These are phyloP conservation scores for Vitis labrusca DNA, from an alignment of 164 flowering plant species.

Conservation along the genomic window DNA sequence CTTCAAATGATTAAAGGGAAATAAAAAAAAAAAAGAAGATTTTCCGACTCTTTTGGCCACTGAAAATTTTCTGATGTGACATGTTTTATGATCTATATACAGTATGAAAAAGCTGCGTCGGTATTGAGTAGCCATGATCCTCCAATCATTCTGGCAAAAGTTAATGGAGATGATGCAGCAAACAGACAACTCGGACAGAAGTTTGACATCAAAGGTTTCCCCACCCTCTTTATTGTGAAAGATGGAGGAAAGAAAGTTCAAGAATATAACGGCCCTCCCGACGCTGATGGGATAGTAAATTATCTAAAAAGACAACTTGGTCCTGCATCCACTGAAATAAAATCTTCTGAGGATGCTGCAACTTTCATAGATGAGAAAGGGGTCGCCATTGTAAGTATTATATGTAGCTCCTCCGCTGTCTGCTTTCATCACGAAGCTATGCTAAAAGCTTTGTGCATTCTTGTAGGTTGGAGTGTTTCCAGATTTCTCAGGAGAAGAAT, in stretches of 20 bases:
- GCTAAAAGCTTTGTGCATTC: background rate
- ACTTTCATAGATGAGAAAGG: constrained; percentile 50
- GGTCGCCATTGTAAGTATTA: constrained; percentile 58
- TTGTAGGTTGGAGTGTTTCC: constrained; percentile 85
- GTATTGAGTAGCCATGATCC: constrained; percentile 63
- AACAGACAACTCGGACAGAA: constrained; percentile 66
- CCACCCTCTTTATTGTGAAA: constrained; percentile 78
- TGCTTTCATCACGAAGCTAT: background rate
- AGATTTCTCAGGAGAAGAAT: constrained; percentile 81
- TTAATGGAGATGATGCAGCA: constrained; percentile 76
- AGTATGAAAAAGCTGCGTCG: constrained; percentile 95
- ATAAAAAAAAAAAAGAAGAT: no score
- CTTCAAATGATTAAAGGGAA: background rate
- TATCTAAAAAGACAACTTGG: constrained; percentile 81
- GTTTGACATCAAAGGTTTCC: constrained; percentile 69
- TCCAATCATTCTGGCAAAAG: constrained; percentile 71
- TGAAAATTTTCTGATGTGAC: no score
- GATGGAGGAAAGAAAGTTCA: constrained; percentile 70
- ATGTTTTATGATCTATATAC: background rate
- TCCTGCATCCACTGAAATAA: constrained; percentile 81
- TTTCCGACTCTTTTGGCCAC: no score
- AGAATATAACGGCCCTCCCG: constrained; percentile 94
- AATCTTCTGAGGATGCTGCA: constrained; percentile 61
- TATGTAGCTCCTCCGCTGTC: background rate
- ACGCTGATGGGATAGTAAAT: constrained; percentile 80